Base-by-base conservation (phyloP, 768 basidiomycete genomes). In the Russula sp. region DNA sequence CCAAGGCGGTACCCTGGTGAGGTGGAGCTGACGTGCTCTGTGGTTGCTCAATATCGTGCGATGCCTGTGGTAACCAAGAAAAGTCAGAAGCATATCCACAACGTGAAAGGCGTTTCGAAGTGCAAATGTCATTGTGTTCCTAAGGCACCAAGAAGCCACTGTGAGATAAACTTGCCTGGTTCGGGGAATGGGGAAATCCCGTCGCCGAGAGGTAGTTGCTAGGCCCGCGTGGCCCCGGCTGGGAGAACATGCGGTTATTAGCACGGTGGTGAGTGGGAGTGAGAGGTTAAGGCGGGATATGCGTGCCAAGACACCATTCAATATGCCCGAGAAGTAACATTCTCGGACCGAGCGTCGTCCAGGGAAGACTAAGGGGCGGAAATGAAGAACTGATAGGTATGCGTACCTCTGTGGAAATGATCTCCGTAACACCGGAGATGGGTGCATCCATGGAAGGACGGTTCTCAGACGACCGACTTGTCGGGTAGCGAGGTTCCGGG, bases 161-260 rank as follows among this genome's bases (percentile, higher is more conserved):
- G 60, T 58, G 56, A 52, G 62, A 63, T 32, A 54, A 42, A 63
- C 62, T 54, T 54, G 48, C 62, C 52, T 58, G 62, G 52, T 63
- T 55, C 34, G 52, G 35, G 18, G 51, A 34, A 14, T 34, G 43
- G 32, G 46, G 7, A 58, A 25, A 25, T 38, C 38, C 61, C 46
- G 10, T 53, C 11, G 32, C 8, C 20, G 45, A 43, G 48, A 35
- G 16, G 18, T 29, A 29, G 10, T 54, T 36, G 8, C n/a, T 18
- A 38, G 58, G 34, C 39, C 35, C 53, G 39, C 14, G 41, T 8
- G 57, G 41, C 3, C 14, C 42, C 62, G 41, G 50, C 56, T 41
- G 14, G 48, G 42, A 29, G 22, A 36, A 13, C 25, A 22, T 9
- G 61, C 42, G 35, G 53, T 36, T n/a, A 39, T 63, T 45, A 54